Evolutionary conservation across 2,329 filamentous ascomycete species (phyloP), one percentile per base, ranked within the genome.

Genomic region (Fusarium buxicola): DNA sequence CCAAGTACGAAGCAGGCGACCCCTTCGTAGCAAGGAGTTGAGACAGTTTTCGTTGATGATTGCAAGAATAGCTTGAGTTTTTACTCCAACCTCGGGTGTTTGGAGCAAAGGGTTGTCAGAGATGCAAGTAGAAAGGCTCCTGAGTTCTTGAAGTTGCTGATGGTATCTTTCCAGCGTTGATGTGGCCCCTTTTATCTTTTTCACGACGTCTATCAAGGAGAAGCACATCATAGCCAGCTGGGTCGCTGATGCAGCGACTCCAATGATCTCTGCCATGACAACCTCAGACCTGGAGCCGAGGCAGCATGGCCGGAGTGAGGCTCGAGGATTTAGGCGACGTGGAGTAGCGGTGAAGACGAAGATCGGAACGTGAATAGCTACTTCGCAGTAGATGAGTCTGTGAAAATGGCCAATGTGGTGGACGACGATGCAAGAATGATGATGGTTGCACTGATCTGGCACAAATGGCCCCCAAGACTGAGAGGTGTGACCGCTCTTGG

Each of bases 191-290:
- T 69, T 70, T 69, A 68, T 69, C 51, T 65, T 69, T 6, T 24
- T 56, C n/a, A 65, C 10, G 11, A 60, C 11, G 7, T 69, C 62
- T 15, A 69, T 39, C 4, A 69, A 8, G 3, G 59, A 63, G 24
- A 63, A 54, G 35, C 64, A 66, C 4, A 36, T 43, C 1, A 2
- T 7, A 4, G 55, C 55, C 3, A 70, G 56, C 30, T 70, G 68
- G 24, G 35, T 31, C 13, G 66, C 68, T 5, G 64, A 54, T 5
- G 66, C 68, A 13, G 61, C 62, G 13, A 68, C 63, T 7, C 68
- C 68, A 24, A 68, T 16, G 10, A 69, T 53, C 31, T 70, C 68
- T 45, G 68, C 68, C 68, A 69, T 69, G 41, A 36, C 50, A n/a
- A 25, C 44, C 48, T 57, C 34, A 52, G 34, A 10, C 13, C 8